These are phyloP conservation scores for Tinospora cordifolia DNA, from an alignment of 164 flowering plant genomes.

Conservation along the genomic window DNA sequence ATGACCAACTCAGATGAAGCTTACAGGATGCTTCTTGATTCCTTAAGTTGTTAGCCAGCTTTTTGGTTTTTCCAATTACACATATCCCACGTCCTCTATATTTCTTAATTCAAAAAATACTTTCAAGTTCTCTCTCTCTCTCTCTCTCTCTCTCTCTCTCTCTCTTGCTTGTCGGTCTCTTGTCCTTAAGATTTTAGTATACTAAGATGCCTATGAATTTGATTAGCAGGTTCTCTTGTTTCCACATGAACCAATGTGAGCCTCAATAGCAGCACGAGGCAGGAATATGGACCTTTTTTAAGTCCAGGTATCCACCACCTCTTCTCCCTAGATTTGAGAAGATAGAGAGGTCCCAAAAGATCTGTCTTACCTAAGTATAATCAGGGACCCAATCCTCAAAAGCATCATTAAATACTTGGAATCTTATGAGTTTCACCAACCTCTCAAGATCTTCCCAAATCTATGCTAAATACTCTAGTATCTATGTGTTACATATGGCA, in stretches of 20 bases:
- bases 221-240: constrained; percentile 9
- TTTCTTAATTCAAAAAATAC: constrained; percentile 15
- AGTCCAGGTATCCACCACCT: constrained; percentile 16
- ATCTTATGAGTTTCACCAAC: constrained; percentile 25
- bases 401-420: constrained; percentile 22
- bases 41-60: constrained; percentile 29
- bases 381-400: constrained; percentile 29
- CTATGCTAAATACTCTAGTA: constrained; percentile 40
- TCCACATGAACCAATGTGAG: constrained; percentile 8
- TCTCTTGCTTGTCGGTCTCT: constrained; percentile 15
- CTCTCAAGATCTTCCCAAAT: constrained; percentile 33
- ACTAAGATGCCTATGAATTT: constrained; percentile 5
- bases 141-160: no score
- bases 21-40: constrained; percentile 49
- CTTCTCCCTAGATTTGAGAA: constrained; percentile 38
- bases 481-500: constrained; percentile 21
- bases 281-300: constrained; percentile 30
- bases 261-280: constrained; percentile 27
- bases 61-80: constrained; percentile 16
- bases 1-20: constrained; percentile 34
- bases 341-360: constrained; percentile 27
- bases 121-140: constrained; percentile 12
- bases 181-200: constrained; percentile 9
- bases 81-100: constrained; percentile 22
- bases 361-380: constrained; percentile 19